Evolutionary conservation across 371 early-diverging fungal species (phyloP).

Genomic region (Syncephalastrum racemosum): DNA sequence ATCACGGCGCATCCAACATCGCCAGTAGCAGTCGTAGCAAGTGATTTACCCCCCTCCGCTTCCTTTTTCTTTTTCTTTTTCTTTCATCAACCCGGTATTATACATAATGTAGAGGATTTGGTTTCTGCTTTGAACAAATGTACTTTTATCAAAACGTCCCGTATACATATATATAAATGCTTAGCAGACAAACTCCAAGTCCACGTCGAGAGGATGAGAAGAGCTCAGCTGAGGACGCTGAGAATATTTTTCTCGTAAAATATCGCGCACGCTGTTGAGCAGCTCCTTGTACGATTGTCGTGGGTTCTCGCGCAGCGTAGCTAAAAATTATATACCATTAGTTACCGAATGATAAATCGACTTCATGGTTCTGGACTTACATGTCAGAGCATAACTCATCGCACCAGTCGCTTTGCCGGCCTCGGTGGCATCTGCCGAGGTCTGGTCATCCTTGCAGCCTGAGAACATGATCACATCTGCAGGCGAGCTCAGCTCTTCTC

Average conservation of each 20-base stretch:
- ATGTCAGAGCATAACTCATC: slow-evolving; percentile 80
- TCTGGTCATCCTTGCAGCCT: slow-evolving; percentile 90
- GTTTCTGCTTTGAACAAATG: too few relatives aligned
- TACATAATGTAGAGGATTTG: too few relatives aligned
- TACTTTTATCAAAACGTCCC: too few relatives aligned
- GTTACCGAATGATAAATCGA: neutral
- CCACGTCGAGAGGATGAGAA: slow-evolving; percentile 78
- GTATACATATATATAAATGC: too few relatives aligned
- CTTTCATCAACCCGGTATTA: slow-evolving; percentile 1
- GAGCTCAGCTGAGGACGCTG: slow-evolving; percentile 85
- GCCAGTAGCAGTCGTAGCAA: slow-evolving; percentile 26
- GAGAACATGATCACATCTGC: slow-evolving; percentile 88
- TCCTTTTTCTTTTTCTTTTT: neutral
- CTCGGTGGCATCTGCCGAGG: slow-evolving; percentile 79
- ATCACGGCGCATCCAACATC: slow-evolving; percentile 20
- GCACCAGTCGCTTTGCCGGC: slow-evolving; percentile 68
- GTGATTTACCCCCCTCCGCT: neutral
- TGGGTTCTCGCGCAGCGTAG: slow-evolving; percentile 58
- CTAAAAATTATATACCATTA: slow-evolving; percentile 13
- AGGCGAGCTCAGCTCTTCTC: slow-evolving; percentile 50
- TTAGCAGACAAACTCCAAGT: slow-evolving; percentile 55
- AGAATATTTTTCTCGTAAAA: slow-evolving; percentile 68
- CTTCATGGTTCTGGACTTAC: slow-evolving; percentile 22
- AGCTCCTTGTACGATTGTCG: slow-evolving; percentile 74
- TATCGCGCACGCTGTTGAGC: slow-evolving; percentile 71